Base-by-base conservation (phyloP, 306 rosid genomes). In the Abrus pulchellus region DNA sequence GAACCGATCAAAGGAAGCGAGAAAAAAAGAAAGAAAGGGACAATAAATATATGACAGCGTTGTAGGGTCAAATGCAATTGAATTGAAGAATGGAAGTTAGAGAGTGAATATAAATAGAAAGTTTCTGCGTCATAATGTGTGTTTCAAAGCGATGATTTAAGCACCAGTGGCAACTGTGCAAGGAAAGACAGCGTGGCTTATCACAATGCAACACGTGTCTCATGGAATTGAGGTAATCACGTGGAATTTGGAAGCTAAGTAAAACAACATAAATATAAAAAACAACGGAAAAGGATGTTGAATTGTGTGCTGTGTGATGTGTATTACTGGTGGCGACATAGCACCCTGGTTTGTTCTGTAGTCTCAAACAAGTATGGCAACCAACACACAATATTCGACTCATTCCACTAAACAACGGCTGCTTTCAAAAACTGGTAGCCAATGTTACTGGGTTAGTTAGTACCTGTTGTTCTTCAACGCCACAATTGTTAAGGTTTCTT, bases 321-420 rank as follows among this genome's bases (percentile, higher is more conserved):
- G 4, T 33, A 71, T 34, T 71, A 71, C 63, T 55, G 34, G 75
- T 71, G 63, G 76, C 76, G 63, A 52, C 34, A 52, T 33, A 8
- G 65, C 20, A 20, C 20, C 20, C 20, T 28, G 34, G 11, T 53
- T 14, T 53, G 27, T n/a, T 53, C 5, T 1, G 20, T 20, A 20
- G 20, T 20, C 53, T 20, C 20, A 20, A 20, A 48, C 53, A 14
- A 13, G 27, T 0, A 13, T 5, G 52, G 55, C 55, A 50, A 5
- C 5, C 55, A 29, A 52, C 20, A 52, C 57, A 52, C 6, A 2
- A 54, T 54, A 54, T 14, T 56, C 7, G 62, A 56, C 11, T 56
- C 12, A 56, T 34, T 56, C 3, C 62, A 56, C 60, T 11, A 70
- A 70, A 50, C 76, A 49, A 14, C 48, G 76, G 76, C 76, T 48